phyloP scores from a whole-genome alignment of 768 basidiomycete species.

The Lyophyllum atratum region DNA sequence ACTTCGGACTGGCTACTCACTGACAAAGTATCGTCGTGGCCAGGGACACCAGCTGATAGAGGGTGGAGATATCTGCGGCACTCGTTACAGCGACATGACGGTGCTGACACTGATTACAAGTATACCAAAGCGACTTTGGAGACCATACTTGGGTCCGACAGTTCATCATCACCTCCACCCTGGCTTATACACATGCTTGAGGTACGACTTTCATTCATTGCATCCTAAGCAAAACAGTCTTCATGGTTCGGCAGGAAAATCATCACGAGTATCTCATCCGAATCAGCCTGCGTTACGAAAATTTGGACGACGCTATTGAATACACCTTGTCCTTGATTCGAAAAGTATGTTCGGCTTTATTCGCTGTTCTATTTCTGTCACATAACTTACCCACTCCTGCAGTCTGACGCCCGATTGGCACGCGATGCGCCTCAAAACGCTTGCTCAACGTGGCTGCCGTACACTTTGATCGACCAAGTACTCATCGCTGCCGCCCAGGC shows the following conservation, averaged over 20 bases:
- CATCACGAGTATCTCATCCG: slow-evolving; percentile 87
- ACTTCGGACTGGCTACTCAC: slow-evolving; percentile 82
- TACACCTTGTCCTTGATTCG: slow-evolving; percentile 71
- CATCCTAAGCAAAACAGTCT: neutral
- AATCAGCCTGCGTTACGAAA: slow-evolving; percentile 75
- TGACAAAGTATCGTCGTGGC: slow-evolving; percentile 81
- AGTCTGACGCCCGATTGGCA: slow-evolving; percentile 57
- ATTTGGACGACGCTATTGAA: slow-evolving; percentile 75
- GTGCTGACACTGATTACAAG: slow-evolving; percentile 63
- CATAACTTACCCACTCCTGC: slow-evolving; percentile 13
- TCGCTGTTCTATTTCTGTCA: slow-evolving; percentile 5
- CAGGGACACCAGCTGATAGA: slow-evolving; percentile 75
- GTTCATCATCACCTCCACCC: slow-evolving; percentile 64
- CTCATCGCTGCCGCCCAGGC: slow-evolving; percentile 61
- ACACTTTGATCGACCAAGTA: slow-evolving; percentile 82
- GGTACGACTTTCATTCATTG: slow-evolving; percentile 38
- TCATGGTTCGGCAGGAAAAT: slow-evolving; percentile 47
- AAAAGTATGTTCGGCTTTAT: slow-evolving; percentile 48
- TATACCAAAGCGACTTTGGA: slow-evolving; percentile 81
- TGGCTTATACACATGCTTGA: slow-evolving; percentile 83
- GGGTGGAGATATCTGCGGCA: slow-evolving; percentile 89
- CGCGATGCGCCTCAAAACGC: slow-evolving; percentile 56
- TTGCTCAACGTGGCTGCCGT: slow-evolving; percentile 77
- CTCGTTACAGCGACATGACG: slow-evolving; percentile 78
- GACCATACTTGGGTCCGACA: slow-evolving; percentile 69